A percentile compares a stretch with the other conserved stretches of the same genome.
Evolutionary conservation across 306 rosid species (phyloP).

Genomic region (Prunus mume): DNA sequence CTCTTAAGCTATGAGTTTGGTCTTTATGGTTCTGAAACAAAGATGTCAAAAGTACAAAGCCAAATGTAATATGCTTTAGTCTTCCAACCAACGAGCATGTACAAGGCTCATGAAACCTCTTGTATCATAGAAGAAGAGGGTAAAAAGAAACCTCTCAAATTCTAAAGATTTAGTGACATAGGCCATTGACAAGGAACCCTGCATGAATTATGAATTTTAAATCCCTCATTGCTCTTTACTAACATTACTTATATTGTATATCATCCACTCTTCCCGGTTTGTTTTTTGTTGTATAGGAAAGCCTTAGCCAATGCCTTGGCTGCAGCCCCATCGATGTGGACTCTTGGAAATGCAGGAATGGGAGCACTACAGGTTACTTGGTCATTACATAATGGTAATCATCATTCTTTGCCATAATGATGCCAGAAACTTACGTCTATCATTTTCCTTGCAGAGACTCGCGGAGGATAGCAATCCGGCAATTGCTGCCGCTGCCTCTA

Average conservation of each 20-base stretch:
- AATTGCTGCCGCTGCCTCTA: constrained; percentile 82
- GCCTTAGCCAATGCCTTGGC: constrained; percentile 90
- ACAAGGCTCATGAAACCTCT: background rate
- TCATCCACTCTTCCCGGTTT: background rate
- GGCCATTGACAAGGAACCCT: background rate
- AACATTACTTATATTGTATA: background rate
- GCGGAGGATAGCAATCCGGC: constrained; percentile 84
- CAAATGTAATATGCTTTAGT: constrained; percentile 13
- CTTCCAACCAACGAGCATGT: background rate
- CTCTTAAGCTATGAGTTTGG: background rate
- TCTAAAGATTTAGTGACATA: background rate
- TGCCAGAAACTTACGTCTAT: constrained; percentile 14
- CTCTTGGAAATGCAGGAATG: constrained; percentile 96
- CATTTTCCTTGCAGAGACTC: constrained; percentile 63
- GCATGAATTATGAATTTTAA: background rate
- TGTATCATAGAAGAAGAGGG: background rate
- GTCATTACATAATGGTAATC: too few relatives aligned
- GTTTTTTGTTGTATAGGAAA: constrained; percentile 37
- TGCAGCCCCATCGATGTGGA: constrained; percentile 96
- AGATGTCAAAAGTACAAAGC: background rate
- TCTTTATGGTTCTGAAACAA: background rate
- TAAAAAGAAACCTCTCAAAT: background rate
- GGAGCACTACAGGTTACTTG: constrained; percentile 83
- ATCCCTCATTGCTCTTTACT: background rate
- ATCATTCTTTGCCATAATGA: background rate